phyloP scores from a whole-genome alignment of 75 land plant genomes.

The Sequoia sempervirens region DNA sequence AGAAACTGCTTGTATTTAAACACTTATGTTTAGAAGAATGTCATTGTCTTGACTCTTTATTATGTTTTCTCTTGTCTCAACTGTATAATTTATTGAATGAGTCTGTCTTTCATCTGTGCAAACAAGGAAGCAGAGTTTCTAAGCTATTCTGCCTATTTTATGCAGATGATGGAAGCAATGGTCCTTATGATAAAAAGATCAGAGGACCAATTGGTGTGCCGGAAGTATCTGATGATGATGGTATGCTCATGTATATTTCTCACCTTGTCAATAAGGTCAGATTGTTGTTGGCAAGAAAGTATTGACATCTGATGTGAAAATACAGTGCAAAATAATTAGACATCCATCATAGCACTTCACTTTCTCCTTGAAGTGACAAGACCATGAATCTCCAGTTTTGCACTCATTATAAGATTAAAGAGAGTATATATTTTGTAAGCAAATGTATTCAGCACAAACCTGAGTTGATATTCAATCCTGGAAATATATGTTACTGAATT shows the following conservation, averaged over 20 bases:
- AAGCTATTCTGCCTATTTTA: background rate
- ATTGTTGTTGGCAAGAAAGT: background rate
- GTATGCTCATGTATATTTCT: slow-evolving; percentile 20
- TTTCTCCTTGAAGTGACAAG: background rate
- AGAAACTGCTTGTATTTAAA: background rate
- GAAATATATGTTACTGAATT: background rate
- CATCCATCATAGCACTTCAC: background rate
- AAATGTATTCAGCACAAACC: background rate
- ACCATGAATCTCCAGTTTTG: background rate
- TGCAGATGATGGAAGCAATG: slow-evolving; percentile 38
- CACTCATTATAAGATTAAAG: background rate
- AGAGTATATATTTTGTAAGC: background rate
- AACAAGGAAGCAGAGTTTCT: background rate
- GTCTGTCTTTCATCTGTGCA: background rate
- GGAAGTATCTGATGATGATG: slow-evolving; percentile 38
- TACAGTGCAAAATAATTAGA: background rate
- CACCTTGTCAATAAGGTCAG: background rate
- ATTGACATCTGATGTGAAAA: background rate
- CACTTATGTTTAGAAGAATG: background rate
- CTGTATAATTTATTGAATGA: background rate
- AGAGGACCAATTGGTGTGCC: slow-evolving; percentile 12
- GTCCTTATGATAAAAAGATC: slow-evolving; percentile 46
- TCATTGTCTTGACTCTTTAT: background rate
- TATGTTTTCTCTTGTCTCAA: background rate
- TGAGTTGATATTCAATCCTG: background rate